Base-by-base conservation (phyloP, 768 basidiomycete genomes). In the Neoboletus brunneissimus region DNA sequence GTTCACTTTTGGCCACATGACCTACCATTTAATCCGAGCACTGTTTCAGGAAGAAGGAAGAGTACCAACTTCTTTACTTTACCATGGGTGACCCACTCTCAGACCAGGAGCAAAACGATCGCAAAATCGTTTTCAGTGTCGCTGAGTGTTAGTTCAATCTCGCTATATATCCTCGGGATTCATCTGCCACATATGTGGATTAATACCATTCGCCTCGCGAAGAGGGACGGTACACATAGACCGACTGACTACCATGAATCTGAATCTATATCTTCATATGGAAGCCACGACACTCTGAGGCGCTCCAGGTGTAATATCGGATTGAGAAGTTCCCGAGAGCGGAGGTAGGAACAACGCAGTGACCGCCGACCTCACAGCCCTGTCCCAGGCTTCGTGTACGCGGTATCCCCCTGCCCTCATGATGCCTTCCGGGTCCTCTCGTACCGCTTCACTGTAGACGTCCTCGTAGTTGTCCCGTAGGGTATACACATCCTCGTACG, bases 11-110 rank as follows among this genome's bases (percentile, higher is more conserved):
- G 25, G 31, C 4, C 34, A 7, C 41, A 49, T 46, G 25, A 47
- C 27, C 15, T 10, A 42, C 9, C 18, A 13, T 31, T 54, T 23
- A 25, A 51, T 41, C 20, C 47, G 29, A 22, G 1, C 16, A 16
- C 40, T 23, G 15, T 54, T 56, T 18, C 40, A 72, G 72, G 57
- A 61, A 54, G 41, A 64, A 78, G 61, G 74, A 81, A 56, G 77
- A 87, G 44, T 94, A 90, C 66, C 94, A 97, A 67, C 82, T 96
- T 18, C 76, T 97, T 31, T 88, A 85, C 64, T 94, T 94, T 63
- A 88, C 90, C 1, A 80, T 94, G 73, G 79, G 76, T 0, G 74
- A 78, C 2, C 85, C 89, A 7, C 72, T 94, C 48, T 78, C 78
- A 2, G 79, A 82, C 13, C 51, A 65, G 25, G 81, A 92, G 66